These are phyloP conservation scores for Argentina anserina DNA, from an alignment of 306 rosid species.

Conservation along the genomic window DNA sequence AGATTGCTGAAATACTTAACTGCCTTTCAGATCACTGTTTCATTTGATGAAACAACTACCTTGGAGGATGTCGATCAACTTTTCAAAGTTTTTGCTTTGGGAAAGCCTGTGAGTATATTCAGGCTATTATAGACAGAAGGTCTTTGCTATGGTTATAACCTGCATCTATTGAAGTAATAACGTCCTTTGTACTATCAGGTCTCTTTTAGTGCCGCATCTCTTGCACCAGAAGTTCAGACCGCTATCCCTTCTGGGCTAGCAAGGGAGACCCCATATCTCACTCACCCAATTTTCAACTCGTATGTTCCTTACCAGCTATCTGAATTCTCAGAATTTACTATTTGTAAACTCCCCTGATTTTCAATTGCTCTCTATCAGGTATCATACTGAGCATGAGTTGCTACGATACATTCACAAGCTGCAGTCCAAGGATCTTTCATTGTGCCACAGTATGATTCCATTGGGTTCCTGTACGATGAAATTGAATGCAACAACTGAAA, in stretches of 20 bases:
- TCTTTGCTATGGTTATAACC: not conserved
- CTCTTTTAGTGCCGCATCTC: constrained; percentile 85
- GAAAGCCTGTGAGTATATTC: constrained; percentile 49
- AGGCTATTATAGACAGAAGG: constrained; percentile 2
- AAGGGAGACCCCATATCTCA: constrained; percentile 74
- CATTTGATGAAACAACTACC: constrained; percentile 95
- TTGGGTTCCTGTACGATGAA: constrained; percentile 99
- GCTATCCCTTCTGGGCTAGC: constrained; percentile 64
- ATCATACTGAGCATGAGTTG: constrained; percentile 97
- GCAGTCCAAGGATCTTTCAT: constrained; percentile 87
- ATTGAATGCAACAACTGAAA: constrained; percentile 92
- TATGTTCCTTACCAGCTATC: constrained; percentile 30
- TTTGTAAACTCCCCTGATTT: constrained; percentile 27
- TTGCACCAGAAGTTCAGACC: constrained; percentile 71
- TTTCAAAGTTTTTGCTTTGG: constrained; percentile 68
- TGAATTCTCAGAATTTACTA: constrained; percentile 19
- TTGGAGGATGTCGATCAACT: constrained; percentile 92
- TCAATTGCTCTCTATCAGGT: constrained; percentile 42
- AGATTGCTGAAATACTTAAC: constrained; percentile 12
- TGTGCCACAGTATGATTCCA: constrained; percentile 99
- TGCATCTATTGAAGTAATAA: constrained; percentile 15
- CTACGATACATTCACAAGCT: constrained; percentile 75
- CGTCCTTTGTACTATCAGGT: constrained; percentile 43
- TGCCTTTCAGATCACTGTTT: constrained; percentile 72
- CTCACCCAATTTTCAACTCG: constrained; percentile 93